phyloP scores from a whole-genome alignment of 2,329 filamentous ascomycete genomes.

The Diaporthe batatas region DNA sequence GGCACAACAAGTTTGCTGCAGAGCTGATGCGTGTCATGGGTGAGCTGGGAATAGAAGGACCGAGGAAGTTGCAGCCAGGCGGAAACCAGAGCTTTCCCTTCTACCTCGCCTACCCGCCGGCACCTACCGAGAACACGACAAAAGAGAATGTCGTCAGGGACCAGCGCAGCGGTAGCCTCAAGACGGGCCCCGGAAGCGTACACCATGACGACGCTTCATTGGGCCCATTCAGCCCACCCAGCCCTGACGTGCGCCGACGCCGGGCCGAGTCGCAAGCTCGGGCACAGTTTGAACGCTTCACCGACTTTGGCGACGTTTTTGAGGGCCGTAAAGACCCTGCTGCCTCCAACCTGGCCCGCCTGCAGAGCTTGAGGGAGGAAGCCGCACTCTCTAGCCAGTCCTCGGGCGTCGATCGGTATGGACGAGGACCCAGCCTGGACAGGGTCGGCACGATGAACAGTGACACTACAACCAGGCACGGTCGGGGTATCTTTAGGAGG shows the following conservation, averaged over 20 bases:
- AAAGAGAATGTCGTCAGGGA: conserved; percentile 30
- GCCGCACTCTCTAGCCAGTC: conserved; percentile 8
- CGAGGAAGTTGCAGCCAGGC: conserved; percentile 79
- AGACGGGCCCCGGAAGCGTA: conserved; percentile 10
- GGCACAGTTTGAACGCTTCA: conserved; percentile 15
- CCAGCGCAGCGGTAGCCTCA: conserved; percentile 39
- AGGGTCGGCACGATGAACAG: conserved; percentile 15
- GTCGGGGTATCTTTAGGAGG: conserved; percentile 38
- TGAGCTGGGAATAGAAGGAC: conserved; percentile 87
- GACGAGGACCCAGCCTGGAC: conserved; percentile 2
- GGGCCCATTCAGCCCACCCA: conserved; percentile 8
- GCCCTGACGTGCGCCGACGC: conserved; percentile 32
- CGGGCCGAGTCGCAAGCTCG: conserved; percentile 37
- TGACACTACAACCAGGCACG: conserved; percentile 17
- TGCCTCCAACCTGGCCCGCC: conserved; percentile 33
- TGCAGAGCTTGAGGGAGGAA: conserved; percentile 40
- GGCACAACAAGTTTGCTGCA: conserved; percentile 94
- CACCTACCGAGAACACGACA: conserved; percentile 42
- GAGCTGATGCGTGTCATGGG: conserved; percentile 90
- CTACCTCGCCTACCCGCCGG: conserved; percentile 56
- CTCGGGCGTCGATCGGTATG: conserved; percentile 23
- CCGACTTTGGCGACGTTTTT: conserved; percentile 41
- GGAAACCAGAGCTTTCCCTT: conserved; percentile 76
- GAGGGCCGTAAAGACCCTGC: conserved; percentile 39
- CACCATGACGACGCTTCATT: conserved; percentile 14